Percentiles rank a stretch among this genome's conserved stretches.
Evolutionary conservation across 2,329 filamentous ascomycete genomes (phyloP).

Genomic region (Periconia sp.): DNA sequence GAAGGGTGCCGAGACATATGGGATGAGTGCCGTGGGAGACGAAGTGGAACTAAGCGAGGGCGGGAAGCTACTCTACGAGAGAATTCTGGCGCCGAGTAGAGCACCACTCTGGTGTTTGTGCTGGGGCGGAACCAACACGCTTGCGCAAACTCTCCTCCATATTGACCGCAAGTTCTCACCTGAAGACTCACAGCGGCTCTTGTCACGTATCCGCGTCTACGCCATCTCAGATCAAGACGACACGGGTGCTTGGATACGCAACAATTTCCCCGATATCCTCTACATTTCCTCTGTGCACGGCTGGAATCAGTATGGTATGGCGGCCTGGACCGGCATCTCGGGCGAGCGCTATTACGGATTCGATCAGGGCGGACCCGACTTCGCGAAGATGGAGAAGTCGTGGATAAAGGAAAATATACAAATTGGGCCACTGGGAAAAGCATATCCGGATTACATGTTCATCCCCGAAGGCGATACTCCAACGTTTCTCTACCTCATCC

Average conservation of each 20-base stretch:
- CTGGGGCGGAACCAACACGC: slow-evolving; percentile 62
- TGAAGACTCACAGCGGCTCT: slow-evolving; percentile 39
- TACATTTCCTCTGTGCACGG: slow-evolving; percentile 64
- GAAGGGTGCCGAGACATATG: slow-evolving; percentile 45
- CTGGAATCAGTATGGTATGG: slow-evolving; percentile 61
- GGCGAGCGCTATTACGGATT: slow-evolving; percentile 56
- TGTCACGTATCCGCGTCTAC: slow-evolving; percentile 42
- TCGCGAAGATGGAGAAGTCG: slow-evolving; percentile 53
- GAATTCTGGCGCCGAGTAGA: slow-evolving; percentile 45
- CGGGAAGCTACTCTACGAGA: slow-evolving; percentile 52
- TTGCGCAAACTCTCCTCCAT: slow-evolving; percentile 56
- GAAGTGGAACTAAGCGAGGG: slow-evolving; percentile 50
- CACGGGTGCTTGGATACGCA: slow-evolving; percentile 62
- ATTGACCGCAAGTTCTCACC: slow-evolving; percentile 41
- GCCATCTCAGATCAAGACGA: slow-evolving; percentile 67
- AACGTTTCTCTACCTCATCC: slow-evolving; percentile 57
- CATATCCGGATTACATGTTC: slow-evolving; percentile 54
- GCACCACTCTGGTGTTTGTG: slow-evolving; percentile 59
- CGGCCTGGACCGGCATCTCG: slow-evolving; percentile 64
- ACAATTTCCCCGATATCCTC: slow-evolving; percentile 60
- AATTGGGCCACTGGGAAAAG: slow-evolving; percentile 53
- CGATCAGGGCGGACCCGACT: slow-evolving; percentile 57
- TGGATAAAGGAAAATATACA: slow-evolving; percentile 63
- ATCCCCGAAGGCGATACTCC: slow-evolving; percentile 63
- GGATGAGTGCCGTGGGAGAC: slow-evolving; percentile 44